A percentile compares a stretch with the other conserved stretches of the same genome.
phyloP scores from a whole-genome alignment of 176 grass and related monocot genomes.

The Chloris gayana region DNA sequence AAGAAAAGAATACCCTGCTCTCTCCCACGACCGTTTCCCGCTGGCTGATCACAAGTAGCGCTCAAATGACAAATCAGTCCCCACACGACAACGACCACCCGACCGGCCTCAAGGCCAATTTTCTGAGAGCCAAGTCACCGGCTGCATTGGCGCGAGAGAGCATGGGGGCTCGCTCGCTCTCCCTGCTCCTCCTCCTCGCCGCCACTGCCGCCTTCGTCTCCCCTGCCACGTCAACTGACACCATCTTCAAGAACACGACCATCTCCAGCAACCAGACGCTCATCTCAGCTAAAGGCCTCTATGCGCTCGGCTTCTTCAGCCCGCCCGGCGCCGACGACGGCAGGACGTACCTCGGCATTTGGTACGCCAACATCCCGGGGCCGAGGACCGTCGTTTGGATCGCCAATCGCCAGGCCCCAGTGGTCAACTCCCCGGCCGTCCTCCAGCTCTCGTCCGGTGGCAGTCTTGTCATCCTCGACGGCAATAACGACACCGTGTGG shows the following conservation, averaged over 20 bases:
- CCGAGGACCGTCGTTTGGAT: slow-evolving; percentile 46
- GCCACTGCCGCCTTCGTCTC: not conserved
- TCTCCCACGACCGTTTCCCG: not conserved
- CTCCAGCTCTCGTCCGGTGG: slow-evolving; percentile 32
- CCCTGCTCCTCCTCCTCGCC: not conserved
- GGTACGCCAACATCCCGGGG: slow-evolving; percentile 29
- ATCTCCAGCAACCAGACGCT: slow-evolving; percentile 55
- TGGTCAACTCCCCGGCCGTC: not conserved
- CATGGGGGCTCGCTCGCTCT: slow-evolving; percentile 8
- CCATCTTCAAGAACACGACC: slow-evolving; percentile 22
- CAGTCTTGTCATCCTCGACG: slow-evolving; percentile 39
- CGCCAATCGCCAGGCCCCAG: slow-evolving; percentile 49
- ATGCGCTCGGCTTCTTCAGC: slow-evolving; percentile 72
- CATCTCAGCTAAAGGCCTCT: slow-evolving; percentile 49
- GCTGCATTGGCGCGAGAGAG: not conserved
- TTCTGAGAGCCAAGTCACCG: slow-evolving; percentile 27
- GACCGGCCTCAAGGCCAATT: not conserved
- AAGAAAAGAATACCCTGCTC: not conserved
- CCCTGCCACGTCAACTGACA: not conserved
- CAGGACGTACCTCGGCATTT: slow-evolving; percentile 27
- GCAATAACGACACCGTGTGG: slow-evolving; percentile 42
- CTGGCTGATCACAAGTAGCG: not conserved
- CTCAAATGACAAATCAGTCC: not conserved
- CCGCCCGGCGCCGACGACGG: slow-evolving; percentile 14
- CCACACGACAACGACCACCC: not conserved